These are phyloP conservation scores for Pinus albicaulis DNA, from an alignment of 75 land plant genomes.

Conservation along the genomic window DNA sequence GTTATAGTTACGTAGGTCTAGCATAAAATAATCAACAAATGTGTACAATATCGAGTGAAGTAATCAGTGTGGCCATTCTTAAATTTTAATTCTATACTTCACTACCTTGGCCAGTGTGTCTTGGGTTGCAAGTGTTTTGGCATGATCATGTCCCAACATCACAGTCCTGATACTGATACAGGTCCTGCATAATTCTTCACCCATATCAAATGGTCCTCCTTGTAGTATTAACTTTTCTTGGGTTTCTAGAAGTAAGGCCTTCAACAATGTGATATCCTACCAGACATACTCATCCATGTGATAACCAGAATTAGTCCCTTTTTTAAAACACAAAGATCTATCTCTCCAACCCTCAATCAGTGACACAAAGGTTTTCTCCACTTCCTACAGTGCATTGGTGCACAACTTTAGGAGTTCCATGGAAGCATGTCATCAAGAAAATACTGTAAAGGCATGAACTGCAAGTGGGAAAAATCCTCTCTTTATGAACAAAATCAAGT, in stretches of 20 bases:
- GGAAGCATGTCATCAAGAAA: conserved; percentile 76
- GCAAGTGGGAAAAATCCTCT: conserved; percentile 88
- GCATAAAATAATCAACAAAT: too few relatives aligned
- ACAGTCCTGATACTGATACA: conserved; percentile 89
- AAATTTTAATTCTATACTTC: too few relatives aligned
- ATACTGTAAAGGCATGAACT: conserved; percentile 49
- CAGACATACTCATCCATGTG: conserved; percentile 81
- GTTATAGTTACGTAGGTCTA: too few relatives aligned
- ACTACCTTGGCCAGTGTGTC: too few relatives aligned
- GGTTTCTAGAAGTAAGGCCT: conserved; percentile 79
- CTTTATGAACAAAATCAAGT: conserved; percentile 62
- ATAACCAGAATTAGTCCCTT: conserved; percentile 20
- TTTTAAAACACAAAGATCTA: conserved; percentile 68
- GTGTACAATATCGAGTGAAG: too few relatives aligned
- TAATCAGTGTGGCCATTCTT: too few relatives aligned
- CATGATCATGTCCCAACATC: too few relatives aligned
- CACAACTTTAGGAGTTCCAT: conserved; percentile 77
- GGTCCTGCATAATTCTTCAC: conserved; percentile 79
- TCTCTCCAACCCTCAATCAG: conserved; percentile 72
- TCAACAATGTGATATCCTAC: conserved; percentile 84
- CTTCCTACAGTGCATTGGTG: conserved; percentile 72
- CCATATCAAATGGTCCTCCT: conserved; percentile 84
- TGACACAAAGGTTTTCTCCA: conserved; percentile 77
- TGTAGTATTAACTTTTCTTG: conserved; percentile 74
- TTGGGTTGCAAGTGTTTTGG: too few relatives aligned